phyloP scores from a whole-genome alignment of 768 basidiomycete genomes.

The Tylopilus felleus region DNA sequence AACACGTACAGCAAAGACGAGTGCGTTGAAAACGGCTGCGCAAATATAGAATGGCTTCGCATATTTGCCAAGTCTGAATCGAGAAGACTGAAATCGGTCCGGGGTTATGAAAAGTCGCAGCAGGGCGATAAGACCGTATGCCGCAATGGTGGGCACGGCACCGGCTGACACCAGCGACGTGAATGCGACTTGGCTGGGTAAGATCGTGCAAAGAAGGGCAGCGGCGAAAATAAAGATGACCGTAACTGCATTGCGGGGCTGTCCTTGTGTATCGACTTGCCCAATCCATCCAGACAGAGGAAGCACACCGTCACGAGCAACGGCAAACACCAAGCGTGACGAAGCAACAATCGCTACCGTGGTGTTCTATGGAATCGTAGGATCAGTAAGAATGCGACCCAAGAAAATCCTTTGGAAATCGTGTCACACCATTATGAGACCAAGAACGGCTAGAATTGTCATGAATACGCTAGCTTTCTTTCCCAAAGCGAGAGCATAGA shows the following conservation, averaged over 20 bases:
- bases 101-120: conserved; percentile 79
- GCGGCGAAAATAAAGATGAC: conserved; percentile 83
- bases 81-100: conserved; percentile 65
- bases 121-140: conserved; percentile 78
- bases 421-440: conserved; percentile 72
- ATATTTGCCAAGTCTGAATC: conserved; percentile 67
- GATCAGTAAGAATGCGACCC: background rate
- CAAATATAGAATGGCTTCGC: conserved; percentile 66
- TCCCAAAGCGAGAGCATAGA: conserved; percentile 83
- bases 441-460: conserved; percentile 79
- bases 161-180: conserved; percentile 87
- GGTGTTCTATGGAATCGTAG: conserved; percentile 55
- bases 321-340: conserved; percentile 85
- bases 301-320: conserved; percentile 91
- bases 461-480: conserved; percentile 79
- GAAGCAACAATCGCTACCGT: conserved; percentile 86
- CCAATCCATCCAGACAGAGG: conserved; percentile 84
- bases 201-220: conserved; percentile 75
- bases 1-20: conserved; percentile 68
- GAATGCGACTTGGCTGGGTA: conserved; percentile 90
- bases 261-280: conserved; percentile 61
- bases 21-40: conserved; percentile 65
- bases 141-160: conserved; percentile 81
- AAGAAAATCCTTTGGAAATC: background rate
- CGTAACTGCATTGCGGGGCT: conserved; percentile 82